Evolutionary conservation across 306 rosid species (phyloP).

Genomic region (Prunus campanulata): DNA sequence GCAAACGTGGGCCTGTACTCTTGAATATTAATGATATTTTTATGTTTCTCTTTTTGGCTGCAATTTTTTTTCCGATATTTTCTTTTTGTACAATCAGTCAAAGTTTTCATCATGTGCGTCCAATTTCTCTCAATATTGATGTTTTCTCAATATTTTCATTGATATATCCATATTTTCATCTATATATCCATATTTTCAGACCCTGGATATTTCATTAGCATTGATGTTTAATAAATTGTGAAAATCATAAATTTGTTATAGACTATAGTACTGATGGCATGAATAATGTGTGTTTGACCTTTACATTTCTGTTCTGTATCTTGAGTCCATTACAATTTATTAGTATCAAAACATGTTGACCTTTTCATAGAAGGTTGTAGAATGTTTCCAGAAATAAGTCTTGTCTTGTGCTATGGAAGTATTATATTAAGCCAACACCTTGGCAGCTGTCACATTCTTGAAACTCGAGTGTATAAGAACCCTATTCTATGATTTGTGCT

Average conservation of each 20-base stretch:
- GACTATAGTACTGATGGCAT: not conserved
- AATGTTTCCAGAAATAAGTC: not conserved
- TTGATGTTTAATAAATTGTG: not conserved
- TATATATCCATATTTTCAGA: not conserved
- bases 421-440: not conserved
- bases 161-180: too few species aligned
- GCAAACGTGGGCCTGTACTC: not conserved
- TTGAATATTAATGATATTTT: not conserved
- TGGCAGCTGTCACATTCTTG: not conserved
- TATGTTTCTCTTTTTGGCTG: not conserved
- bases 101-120: not conserved
- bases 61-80: too few species aligned
- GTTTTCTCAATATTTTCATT: not conserved
- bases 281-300: not conserved
- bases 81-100: not conserved
- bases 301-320: not conserved
- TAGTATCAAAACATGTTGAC: not conserved
- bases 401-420: not conserved
- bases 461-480: not conserved
- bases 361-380: not conserved
- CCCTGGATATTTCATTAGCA: not conserved
- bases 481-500: not conserved
- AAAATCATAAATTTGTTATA: not conserved
- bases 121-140: not conserved
- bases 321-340: not conserved